These are phyloP conservation scores for Collybiopsis confluens DNA, from an alignment of 768 basidiomycete genomes.

Conservation along the genomic window DNA sequence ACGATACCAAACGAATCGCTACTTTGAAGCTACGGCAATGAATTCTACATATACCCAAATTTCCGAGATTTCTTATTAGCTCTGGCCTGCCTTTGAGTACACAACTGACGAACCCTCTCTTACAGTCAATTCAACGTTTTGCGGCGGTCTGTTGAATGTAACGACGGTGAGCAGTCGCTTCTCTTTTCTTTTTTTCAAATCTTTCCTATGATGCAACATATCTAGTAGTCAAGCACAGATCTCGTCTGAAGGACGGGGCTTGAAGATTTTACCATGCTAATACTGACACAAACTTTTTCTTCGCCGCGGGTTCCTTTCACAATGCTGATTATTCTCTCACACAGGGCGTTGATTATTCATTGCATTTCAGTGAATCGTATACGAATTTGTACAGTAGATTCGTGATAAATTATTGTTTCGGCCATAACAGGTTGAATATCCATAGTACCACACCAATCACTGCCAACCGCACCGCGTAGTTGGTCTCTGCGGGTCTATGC, in stretches of 20 bases:
- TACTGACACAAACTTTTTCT: constrained; percentile 50
- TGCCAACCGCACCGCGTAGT: constrained; percentile 35
- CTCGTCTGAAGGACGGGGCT: constrained; percentile 63
- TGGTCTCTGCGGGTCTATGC: constrained; percentile 25
- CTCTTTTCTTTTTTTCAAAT: constrained; percentile 9
- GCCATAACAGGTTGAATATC: constrained; percentile 62
- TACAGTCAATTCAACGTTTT: no score
- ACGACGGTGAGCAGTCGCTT: constrained; percentile 29
- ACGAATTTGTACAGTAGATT: background rate
- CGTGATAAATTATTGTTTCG: constrained; percentile 24
- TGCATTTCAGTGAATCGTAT: background rate
- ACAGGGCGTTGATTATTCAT: background rate
- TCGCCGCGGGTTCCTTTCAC: background rate
- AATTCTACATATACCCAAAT: constrained; percentile 88
- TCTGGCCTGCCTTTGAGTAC: constrained; percentile 11
- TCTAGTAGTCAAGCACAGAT: constrained; percentile 90
- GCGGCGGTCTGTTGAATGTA: no score
- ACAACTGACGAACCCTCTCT: no score
- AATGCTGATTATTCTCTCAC: background rate
- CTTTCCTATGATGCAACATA: constrained; percentile 70
- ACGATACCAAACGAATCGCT: constrained; percentile 82
- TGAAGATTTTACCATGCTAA: constrained; percentile 91
- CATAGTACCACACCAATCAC: constrained; percentile 49
- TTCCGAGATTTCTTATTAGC: constrained; percentile 55
- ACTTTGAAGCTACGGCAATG: constrained; percentile 76